Evolutionary conservation across 2,329 filamentous ascomycete species (phyloP), one percentile per base, ranked within the genome.

Genomic region (Ascochyta viciae-villosae): DNA sequence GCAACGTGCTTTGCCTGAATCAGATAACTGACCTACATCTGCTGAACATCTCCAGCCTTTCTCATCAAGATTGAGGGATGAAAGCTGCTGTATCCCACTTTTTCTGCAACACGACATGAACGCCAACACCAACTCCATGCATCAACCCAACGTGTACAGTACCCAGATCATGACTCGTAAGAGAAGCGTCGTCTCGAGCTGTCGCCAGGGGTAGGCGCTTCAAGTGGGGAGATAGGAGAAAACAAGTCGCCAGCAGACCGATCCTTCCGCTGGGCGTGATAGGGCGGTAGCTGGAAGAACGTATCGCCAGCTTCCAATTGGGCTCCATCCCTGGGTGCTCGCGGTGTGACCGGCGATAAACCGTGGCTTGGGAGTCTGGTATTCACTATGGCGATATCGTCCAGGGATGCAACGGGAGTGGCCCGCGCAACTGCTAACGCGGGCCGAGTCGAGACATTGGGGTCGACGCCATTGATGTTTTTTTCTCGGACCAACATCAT

Each of bases 391-490:
- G 66, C 62, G 2, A 76, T 64, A 15, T 75, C 65, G 23, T 52
- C 39, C 8, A 57, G 24, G 19, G 39, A 52, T 12, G 44, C 33
- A 22, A 57, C 13, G 2, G 54, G 46, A 13, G 49, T 49, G 34
- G 39, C 38, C 23, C 54, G 48, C n/a, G 34, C 10, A 7, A 22
- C n/a, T 1, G 39, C 26, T 13, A 19, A 26, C 35, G 59, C 58
- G n/a, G 64, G 19, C 29, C 70, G 24, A 26, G 24, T 50, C 4
- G 49, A 50, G 19, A 61, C 61, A 27, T 60, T 64, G 16, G 69
- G 69, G 51, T 79, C 76, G 2, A 79, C 68, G 13, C 80, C 80
- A 44, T 82, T 82, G 64, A 80, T 79, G 43, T 75, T 67, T 54
- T 70, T 68, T 64, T 81, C 80, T 16, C 80, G 74, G 19, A 76